These are phyloP conservation scores for Globisporangium apiculatum DNA, from an alignment of 352 stramenopile genomes.

Conservation along the genomic window DNA sequence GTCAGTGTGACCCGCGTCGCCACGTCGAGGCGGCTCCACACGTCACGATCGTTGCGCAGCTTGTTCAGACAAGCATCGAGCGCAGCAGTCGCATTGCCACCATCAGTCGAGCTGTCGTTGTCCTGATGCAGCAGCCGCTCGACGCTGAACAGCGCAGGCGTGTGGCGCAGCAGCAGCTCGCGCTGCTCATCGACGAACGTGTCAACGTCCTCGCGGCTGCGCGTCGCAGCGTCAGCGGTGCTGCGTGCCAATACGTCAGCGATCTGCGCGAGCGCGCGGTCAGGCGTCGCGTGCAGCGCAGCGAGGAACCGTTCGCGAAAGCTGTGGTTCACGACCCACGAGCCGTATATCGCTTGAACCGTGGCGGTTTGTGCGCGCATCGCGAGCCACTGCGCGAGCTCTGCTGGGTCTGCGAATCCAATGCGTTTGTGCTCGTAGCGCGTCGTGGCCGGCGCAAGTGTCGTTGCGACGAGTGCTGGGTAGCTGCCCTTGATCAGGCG, in stretches of 20 bases:
- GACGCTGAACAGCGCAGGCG: slow-evolving; percentile 25
- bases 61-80: slow-evolving; percentile 8
- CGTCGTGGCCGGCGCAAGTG: slow-evolving; percentile 27
- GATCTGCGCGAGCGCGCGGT: slow-evolving; percentile 16
- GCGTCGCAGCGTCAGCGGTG: slow-evolving; percentile 8
- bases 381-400: slow-evolving; percentile 5
- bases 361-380: slow-evolving; percentile 15
- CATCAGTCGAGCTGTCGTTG: slow-evolving; percentile 1
- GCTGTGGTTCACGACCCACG: neutral
- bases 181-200: slow-evolving; percentile 19
- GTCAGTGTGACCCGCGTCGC: slow-evolving; percentile 3
- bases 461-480: slow-evolving; percentile 17
- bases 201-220: slow-evolving; percentile 16
- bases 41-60: slow-evolving; percentile 8
- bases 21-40: slow-evolving; percentile 2
- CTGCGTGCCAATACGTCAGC: slow-evolving; percentile 18
- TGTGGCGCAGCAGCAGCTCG: slow-evolving; percentile 8
- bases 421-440: neutral
- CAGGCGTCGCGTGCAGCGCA: slow-evolving; percentile 15
- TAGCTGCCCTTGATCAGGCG: slow-evolving; percentile 30
- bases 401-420: neutral
- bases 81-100: neutral
- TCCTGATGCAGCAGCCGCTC: slow-evolving; percentile 14
- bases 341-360: slow-evolving; percentile 9
- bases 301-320: slow-evolving; percentile 14